Evolutionary conservation across 2,329 filamentous ascomycete genomes (phyloP).

Genomic region (Sphaerostilbella broomeana): DNA sequence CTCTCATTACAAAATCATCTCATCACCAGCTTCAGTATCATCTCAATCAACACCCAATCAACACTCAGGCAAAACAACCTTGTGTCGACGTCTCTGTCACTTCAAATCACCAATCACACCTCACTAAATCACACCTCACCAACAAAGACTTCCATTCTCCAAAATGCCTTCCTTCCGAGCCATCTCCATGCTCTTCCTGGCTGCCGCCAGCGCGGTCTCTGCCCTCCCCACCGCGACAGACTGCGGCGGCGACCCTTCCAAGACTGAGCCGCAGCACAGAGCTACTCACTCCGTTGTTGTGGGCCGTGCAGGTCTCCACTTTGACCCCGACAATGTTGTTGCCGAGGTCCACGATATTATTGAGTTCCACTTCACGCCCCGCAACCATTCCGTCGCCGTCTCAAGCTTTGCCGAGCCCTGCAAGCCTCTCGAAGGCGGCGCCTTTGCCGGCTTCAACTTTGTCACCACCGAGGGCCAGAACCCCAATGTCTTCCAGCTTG

Average conservation of each 20-base stretch:
- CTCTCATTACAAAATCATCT: too few relatives aligned
- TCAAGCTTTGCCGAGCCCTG: slow-evolving; percentile 56
- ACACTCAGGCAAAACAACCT: background rate
- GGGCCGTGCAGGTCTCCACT: slow-evolving; percentile 30
- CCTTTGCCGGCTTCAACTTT: slow-evolving; percentile 19
- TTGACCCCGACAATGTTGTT: slow-evolving; percentile 43
- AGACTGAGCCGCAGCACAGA: background rate
- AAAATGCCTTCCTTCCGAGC: slow-evolving; percentile 11
- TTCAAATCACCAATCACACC: background rate
- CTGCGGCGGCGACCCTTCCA: slow-evolving; percentile 2
- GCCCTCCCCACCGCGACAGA: slow-evolving; percentile 7
- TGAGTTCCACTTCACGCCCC: slow-evolving; percentile 38
- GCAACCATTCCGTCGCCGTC: slow-evolving; percentile 57
- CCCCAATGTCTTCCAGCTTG: slow-evolving; percentile 17
- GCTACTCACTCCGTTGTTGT: slow-evolving; percentile 10
- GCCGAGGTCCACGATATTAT: slow-evolving; percentile 43
- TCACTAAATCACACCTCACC: too few relatives aligned
- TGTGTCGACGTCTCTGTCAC: too few relatives aligned
- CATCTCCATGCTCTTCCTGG: slow-evolving; percentile 8
- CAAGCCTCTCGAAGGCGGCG: slow-evolving; percentile 42
- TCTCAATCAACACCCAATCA: background rate
- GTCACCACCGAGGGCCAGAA: slow-evolving; percentile 16
- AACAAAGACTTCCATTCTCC: background rate
- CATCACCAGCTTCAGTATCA: too few relatives aligned
- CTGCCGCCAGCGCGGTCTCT: slow-evolving; percentile 5